Evolutionary conservation across 2,329 filamentous ascomycete genomes (phyloP), one percentile per base, ranked within the genome.

Genomic region (Fusarium algeriense): DNA sequence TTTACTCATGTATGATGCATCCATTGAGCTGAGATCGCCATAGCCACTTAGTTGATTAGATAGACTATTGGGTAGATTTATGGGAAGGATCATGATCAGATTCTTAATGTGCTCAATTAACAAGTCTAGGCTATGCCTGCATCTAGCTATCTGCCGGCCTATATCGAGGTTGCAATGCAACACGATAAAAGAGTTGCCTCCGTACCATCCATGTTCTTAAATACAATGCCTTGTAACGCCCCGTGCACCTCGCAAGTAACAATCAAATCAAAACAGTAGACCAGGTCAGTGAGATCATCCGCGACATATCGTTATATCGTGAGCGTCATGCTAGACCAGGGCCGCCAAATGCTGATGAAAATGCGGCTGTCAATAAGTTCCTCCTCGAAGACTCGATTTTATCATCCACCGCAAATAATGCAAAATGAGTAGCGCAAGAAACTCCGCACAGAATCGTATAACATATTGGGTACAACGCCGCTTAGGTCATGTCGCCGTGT

Each of bases 241-340:
- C 46, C 12, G 41, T 50, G 62, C 67, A 41, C 70, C 70, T 46
- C 57, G 45, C 57, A 60, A 57, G 38, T 59, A 57, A 54, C 57
- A 48, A 61, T 19, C 40, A 50, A 52, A 17, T n/a, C 28, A 46
- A 71, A 72, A 64, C 50, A 69, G 34, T 35, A 66, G 40, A 48
- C 57, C 45, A 46, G 43, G 41, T 17, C 50, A 43, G 56, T 63
- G 38, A 73, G 55, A 64, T 55, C 60, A 60, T 63, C 67, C 54
- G 52, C 52, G 69, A 73, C 64, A 76, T 71, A 58, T 73, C 66
- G 52, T 76, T 57, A 69, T 67, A 67, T 69, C 64, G 54, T 69
- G 69, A 70, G 49, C 56, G 43, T 64, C 67, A 71, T 67, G 53
- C 58, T 26, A 35, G 41, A 41, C 49, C 26, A 28, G 44, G 11